Percentiles rank a stretch among this genome's conserved stretches.
Evolutionary conservation across 1,284 basidiomycete genomes (phyloP).

Genomic region (Moesziomyces aphidis): DNA sequence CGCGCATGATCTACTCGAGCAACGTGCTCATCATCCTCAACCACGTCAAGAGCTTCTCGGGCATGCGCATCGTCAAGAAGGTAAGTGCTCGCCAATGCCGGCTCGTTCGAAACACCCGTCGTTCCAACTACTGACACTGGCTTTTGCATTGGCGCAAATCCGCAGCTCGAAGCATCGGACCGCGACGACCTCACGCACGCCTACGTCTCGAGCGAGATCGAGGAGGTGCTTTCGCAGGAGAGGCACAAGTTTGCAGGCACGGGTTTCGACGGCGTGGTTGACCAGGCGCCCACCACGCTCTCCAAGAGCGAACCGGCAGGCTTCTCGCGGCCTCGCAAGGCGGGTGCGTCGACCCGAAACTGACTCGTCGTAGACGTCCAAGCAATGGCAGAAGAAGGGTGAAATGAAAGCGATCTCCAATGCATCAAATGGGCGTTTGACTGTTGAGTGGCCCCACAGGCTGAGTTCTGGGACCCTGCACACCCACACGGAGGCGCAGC

Average conservation of each 20-base stretch:
- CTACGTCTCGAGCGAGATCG: slow-evolving; percentile 27
- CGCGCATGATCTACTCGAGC: slow-evolving; percentile 57
- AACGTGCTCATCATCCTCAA: slow-evolving; percentile 49
- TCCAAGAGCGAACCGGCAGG: slow-evolving; percentile 12
- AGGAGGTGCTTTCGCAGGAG: slow-evolving; percentile 32
- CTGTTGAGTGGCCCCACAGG: not conserved
- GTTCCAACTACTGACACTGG: not conserved
- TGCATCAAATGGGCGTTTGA: not conserved
- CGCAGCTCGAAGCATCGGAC: slow-evolving; percentile 42
- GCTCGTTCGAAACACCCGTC: not conserved
- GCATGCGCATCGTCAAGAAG: slow-evolving; percentile 53
- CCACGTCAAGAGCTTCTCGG: slow-evolving; percentile 46
- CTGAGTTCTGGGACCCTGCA: not conserved
- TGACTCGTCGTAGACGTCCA: not conserved
- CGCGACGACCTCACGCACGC: slow-evolving; percentile 32
- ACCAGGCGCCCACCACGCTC: slow-evolving; percentile 17
- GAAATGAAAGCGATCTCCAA: not conserved
- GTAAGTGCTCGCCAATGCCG: slow-evolving; percentile 10
- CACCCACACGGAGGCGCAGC: not conserved
- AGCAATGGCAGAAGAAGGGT: not conserved
- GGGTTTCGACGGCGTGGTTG: slow-evolving; percentile 11
- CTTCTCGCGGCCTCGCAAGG: slow-evolving; percentile 38
- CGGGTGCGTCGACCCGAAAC: slow-evolving; percentile 32
- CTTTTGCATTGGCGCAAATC: not conserved
- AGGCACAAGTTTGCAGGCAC: slow-evolving; percentile 42